Evolutionary conservation across 345 rosid species (phyloP), one percentile per base, ranked within the genome.

Genomic region (Anacardium occidentale): DNA sequence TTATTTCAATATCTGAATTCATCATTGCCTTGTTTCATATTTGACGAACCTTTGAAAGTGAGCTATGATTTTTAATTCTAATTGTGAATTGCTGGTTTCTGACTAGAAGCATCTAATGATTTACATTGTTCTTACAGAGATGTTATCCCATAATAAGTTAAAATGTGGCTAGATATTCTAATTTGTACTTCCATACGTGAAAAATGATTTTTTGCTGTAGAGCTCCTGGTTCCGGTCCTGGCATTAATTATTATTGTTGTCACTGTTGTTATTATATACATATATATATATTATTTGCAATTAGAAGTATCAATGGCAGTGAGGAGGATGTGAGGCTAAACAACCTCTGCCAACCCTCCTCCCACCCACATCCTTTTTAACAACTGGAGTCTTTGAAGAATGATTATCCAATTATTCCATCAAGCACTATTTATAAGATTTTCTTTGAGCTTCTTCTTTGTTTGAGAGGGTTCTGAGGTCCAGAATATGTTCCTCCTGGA

Each of bases 1-100:
- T 37, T 9, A 58, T 57, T 40, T 10, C 17, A 7, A 7, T 68
- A 52, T 22, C 18, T 68, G 12, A 29, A 4, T 29, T 11, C n/a
- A 6, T n/a, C 25, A 59, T 60, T 10, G 7, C 11, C 29, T 45
- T 45, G 44, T 48, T 47, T 7, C 8, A 3, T 59, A 45, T 15
- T 29, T 47, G 42, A 29, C 20, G 45, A 51, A n/a, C 54, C 13
- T 13, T 37, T 44, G 64, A 45, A 26, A 58, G n/a, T 70, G 64
- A 59, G 24, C 37, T 64, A 64, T 64, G 68, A 11, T 34, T 13
- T n/a, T 24, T 32, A 32, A 56, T 26, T 69, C 24, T 56, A 24
- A 57, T 25, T 25, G 25, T 55, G 53, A 10, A 17, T 57, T 26
- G n/a, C 24, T 70, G 25, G 40, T 40, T 21, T 21, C 3, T 54